Base-by-base conservation (phyloP, 495 filamentous ascomycete genomes). In the Aspergillus wentii region DNA sequence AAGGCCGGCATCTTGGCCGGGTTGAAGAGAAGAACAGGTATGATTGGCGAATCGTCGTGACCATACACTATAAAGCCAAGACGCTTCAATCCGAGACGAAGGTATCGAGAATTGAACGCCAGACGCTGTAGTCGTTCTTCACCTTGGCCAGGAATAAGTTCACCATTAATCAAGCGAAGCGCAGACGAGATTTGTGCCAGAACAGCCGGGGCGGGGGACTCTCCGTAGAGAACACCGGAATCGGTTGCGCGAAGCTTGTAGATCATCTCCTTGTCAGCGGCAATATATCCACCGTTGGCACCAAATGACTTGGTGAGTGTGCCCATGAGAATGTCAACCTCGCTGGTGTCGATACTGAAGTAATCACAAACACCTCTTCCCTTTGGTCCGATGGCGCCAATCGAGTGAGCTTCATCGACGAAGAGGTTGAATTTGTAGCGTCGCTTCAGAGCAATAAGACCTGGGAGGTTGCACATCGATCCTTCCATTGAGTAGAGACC, bases 401-500 rank as follows among this genome's bases (percentile, higher is more conserved):
- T 82, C 10, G 90, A 96, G 68, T 98, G 92, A 10, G 92, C 92
- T 68, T 98, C 92, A 54, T 98, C 92, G 35, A 98, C 73, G 44
- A 94, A 98, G 11, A 98, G 76, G 54, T 86, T 71, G 68, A 94
- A 97, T 72, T 94, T 97, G 77, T 98, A 98, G 52, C 84, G 88
- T 56, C 81, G 84, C 72, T 92, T 95, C 49, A 98, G 74, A 25
- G 69, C 72, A 41, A 98, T 60, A 27, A 98, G 61, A 40, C 86
- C 87, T 10, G 91, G 92, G 19, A 98, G 77, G 52, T 98, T 90
- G 59, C 84, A 88, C 90, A 98, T 96, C 30, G 90, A 95, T 20
- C 92, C 92, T 64, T 98, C 92, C 92, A 98, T 98, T 2, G 90
- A 96, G 69, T 98, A 98, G 1, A 98, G 76, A 41, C 92, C 92